Evolutionary conservation across 306 rosid genomes (phyloP).

Genomic region (Inga leiocalycina): DNA sequence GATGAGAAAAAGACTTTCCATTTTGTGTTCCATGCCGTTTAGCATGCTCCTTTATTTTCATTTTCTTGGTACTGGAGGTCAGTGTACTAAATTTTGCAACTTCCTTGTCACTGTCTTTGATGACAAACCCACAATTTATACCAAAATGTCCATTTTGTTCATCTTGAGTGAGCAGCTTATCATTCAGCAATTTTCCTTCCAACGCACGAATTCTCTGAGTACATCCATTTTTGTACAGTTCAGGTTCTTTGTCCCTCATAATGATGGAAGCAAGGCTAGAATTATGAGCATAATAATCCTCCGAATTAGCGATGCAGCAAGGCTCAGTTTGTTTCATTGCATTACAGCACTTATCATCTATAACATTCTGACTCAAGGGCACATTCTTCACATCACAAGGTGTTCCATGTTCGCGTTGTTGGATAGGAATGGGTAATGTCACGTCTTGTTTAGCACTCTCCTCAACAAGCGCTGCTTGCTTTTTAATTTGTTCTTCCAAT

Average conservation of each 20-base stretch:
- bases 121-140: conserved; percentile 35
- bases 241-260: conserved; percentile 55
- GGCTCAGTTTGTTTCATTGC: conserved; percentile 35
- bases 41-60: conserved; percentile 35
- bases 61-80: conserved; percentile 22
- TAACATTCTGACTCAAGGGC: conserved; percentile 23
- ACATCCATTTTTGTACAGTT: conserved; percentile 61
- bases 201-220: conserved; percentile 70
- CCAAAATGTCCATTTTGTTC: conserved; percentile 33
- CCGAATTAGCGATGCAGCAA: conserved; percentile 42
- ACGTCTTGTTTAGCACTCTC: conserved; percentile 23
- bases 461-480: conserved; percentile 34
- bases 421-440: conserved; percentile 30
- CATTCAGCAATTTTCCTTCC: conserved; percentile 56
- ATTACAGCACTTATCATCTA: conserved; percentile 34
- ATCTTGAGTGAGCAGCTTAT: conserved; percentile 38
- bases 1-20: conserved; percentile 34
- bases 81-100: conserved; percentile 32
- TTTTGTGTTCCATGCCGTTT: conserved; percentile 41
- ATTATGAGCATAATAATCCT: conserved; percentile 36
- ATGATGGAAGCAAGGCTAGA: conserved; percentile 57
- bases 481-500: conserved; percentile 34
- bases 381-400: conserved; percentile 38
- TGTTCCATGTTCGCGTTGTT: conserved; percentile 37
- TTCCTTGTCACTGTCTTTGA: conserved; percentile 34